A percentile compares a stretch with the other conserved stretches of the same genome.
Evolutionary conservation across 768 basidiomycete species (phyloP).

Genomic region (Lactifluus subvellereus): DNA sequence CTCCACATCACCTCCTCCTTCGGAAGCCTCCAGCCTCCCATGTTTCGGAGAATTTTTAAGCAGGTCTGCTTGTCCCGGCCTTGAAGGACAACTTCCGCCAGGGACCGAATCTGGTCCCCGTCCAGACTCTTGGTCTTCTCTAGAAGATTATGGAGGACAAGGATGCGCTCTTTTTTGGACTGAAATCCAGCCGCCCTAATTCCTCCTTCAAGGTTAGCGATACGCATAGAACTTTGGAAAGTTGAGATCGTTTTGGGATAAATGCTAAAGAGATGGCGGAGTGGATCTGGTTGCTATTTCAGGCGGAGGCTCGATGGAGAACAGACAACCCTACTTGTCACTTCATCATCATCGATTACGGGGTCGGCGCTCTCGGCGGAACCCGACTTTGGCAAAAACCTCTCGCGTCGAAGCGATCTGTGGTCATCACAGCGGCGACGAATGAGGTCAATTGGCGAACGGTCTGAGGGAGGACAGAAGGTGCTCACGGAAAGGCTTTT

Average conservation of each 20-base stretch:
- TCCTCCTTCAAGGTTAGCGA: conserved; percentile 5
- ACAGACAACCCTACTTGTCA: neutral
- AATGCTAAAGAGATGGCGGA: conserved; percentile 4
- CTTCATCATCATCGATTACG: neutral
- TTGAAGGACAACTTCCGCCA: neutral
- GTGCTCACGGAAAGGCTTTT: conserved; percentile 7
- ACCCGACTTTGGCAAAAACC: neutral
- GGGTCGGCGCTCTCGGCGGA: neutral
- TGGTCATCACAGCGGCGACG: neutral
- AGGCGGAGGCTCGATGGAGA: neutral
- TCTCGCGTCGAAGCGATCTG: conserved; percentile 9
- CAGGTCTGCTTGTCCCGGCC: neutral
- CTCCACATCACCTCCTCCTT: conserved; percentile 7
- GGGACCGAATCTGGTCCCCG: neutral
- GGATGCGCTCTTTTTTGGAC: conserved; percentile 2
- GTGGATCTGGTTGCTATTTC: neutral
- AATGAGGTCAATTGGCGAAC: neutral
- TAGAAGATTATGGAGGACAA: conserved; percentile 1
- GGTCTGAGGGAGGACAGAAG: neutral
- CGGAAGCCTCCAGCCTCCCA: neutral
- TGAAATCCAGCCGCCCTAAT: neutral
- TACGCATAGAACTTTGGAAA: neutral
- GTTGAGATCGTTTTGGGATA: conserved; percentile 7
- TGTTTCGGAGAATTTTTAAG: neutral
- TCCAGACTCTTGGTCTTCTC: neutral